Evolutionary conservation across 2,329 filamentous ascomycete species (phyloP).

Genomic region (Dactylellina cionopaga): DNA sequence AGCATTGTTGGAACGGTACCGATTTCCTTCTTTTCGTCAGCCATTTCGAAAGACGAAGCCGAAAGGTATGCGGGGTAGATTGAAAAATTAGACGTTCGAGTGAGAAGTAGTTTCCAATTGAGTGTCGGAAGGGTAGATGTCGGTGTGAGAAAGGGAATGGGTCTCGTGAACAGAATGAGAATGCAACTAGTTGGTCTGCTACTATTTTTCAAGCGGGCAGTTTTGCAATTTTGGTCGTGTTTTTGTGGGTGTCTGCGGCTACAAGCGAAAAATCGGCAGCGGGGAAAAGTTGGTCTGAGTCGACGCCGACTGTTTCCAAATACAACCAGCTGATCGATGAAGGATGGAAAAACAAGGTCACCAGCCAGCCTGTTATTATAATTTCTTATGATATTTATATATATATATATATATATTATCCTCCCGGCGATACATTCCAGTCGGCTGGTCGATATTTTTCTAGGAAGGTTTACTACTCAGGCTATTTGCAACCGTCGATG

Average conservation of each 20-base stretch:
- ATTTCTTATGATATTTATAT: too few species aligned
- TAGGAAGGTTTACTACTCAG: neutral
- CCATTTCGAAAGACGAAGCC: conserved; percentile 33
- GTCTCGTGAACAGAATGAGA: conserved; percentile 24
- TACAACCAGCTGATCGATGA: neutral
- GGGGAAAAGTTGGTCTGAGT: conserved; percentile 21
- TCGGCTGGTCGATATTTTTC: too few species aligned
- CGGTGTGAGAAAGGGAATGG: neutral
- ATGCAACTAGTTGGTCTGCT: too few species aligned
- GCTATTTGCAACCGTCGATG: neutral
- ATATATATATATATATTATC: too few species aligned
- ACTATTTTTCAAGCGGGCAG: conserved; percentile 49
- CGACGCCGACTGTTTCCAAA: neutral
- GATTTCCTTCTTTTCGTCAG: conserved; percentile 51
- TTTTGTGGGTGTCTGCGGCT: conserved; percentile 49
- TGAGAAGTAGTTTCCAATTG: conserved; percentile 27
- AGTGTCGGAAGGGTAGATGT: conserved; percentile 15
- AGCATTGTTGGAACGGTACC: conserved; percentile 28
- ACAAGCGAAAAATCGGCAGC: conserved; percentile 49
- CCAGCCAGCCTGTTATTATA: too few species aligned
- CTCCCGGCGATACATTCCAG: too few species aligned
- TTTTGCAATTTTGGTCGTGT: conserved; percentile 49
- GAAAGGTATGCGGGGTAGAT: neutral
- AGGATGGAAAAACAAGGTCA: too few species aligned
- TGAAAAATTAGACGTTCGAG: neutral